Conservation (phyloP, 2,329 filamentous ascomycete genomes). For the Alternaria sp. region DNA sequence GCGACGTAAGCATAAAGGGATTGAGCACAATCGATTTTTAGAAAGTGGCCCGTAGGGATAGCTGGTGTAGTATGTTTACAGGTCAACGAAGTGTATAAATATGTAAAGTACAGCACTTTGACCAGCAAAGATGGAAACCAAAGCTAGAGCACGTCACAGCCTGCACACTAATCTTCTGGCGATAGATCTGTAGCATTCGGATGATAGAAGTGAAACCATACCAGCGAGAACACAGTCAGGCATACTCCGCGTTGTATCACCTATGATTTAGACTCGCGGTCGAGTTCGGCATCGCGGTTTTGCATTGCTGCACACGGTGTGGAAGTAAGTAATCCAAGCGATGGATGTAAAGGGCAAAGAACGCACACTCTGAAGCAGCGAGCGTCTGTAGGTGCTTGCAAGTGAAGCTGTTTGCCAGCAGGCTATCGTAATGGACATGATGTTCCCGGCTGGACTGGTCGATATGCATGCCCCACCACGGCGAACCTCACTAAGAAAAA, state of each 20-base stretch:
- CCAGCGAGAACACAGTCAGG: background rate
- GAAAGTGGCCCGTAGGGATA: background rate
- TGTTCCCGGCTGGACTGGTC: background rate
- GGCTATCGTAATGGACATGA: background rate
- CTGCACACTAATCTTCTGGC: background rate
- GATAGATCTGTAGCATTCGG: background rate
- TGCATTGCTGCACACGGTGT: background rate
- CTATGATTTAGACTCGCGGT: background rate
- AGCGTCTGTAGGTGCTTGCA: background rate
- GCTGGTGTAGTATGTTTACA: background rate
- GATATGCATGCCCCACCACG: constrained; percentile 5
- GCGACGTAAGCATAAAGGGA: background rate
- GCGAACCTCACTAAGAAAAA: background rate
- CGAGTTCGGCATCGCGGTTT: background rate
- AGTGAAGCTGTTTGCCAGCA: background rate
- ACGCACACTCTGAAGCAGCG: too few relatives aligned
- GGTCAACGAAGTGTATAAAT: background rate
- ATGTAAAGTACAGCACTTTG: background rate
- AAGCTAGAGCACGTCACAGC: background rate
- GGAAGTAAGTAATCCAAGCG: too few relatives aligned
- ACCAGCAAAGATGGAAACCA: background rate
- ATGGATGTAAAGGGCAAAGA: background rate
- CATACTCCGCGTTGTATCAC: background rate
- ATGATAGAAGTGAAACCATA: background rate
- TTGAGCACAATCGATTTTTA: too few relatives aligned